Evolutionary conservation across 2,329 filamentous ascomycete genomes (phyloP), one percentile per base, ranked within the genome.

Genomic region (Colletotrichum camelliae): DNA sequence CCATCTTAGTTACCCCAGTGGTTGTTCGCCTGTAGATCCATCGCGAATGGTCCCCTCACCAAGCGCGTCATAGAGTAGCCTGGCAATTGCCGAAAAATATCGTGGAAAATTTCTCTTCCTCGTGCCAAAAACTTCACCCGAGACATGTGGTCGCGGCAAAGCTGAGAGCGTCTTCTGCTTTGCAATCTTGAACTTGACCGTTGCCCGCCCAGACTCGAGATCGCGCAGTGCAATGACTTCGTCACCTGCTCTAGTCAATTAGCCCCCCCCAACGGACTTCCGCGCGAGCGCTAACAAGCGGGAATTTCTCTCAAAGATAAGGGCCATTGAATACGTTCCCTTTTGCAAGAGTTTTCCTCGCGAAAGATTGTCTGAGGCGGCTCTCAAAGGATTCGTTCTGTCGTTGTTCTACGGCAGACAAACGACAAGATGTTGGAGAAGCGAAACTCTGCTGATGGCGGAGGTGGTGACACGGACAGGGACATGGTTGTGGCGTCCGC

Each of bases 191-290:
- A 16, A 24, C 13, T 24, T 55, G 39, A 1, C 24, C 8, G 27
- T 7, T 60, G 55, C 27, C 27, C 55, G 55, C 16, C 55, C 21
- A 60, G 55, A 62, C 58, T 62, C 58, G 29, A 33, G 31, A 35
- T 35, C 58, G 31, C 58, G 58, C 62, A 72, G 31, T 33, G 57
- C 31, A 21, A 67, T 75, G 69, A 72, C 73, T 72, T 57, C 69
- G 58, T 67, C 55, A 57, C 29, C 31, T 39, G 24, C 55, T 60
- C 24, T 29, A 29, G n/a, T 60, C 55, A 60, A 60, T 31, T 29
- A 60, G 55, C 72, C 33, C 21, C 21, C 52, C 43, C 55, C 73
- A 29, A 72, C 68, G 73, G 62, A 75, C 62, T 57, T 21, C 70
- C 69, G 69, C 55, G 27, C 52, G 29, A 35, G 39, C 72, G 72